Base-by-base conservation (phyloP, 306 rosid genomes). In the Sophora flavescens region DNA sequence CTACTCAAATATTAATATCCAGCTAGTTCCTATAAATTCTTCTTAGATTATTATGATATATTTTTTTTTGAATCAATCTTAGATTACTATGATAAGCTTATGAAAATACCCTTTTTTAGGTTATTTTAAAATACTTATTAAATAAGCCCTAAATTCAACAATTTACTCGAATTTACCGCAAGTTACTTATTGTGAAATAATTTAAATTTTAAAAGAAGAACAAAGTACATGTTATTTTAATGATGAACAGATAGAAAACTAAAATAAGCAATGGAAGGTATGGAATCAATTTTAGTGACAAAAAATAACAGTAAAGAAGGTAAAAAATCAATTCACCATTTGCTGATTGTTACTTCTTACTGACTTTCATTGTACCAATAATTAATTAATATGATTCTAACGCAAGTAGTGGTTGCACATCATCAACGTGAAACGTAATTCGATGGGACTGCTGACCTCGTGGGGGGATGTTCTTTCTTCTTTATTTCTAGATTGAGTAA, bases 251-350 rank as follows among this genome's bases (percentile, higher is more conserved):
- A 35, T 67, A 70, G 10, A 59, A 32, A 61, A 77, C 44, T 14
- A 73, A 67, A 64, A 13, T 45, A 62, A 62, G 32, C 11, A 75
- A 70, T 28, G 82, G 75, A 71, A 70, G 89, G 86, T 79, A 35
- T 54, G 76, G 68, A 72, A 74, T 82, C 83, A 64, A 64, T 80
- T 45, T 72, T 47, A 64, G 16, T 9, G 60, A 32, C 8, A 32
- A 53, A 71, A 32, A 1, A 45, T 1, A 58, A 1, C 2, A 53
- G 59, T 12, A 8, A 8, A 42, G 70, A 69, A 68, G 89, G 85
- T 78, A 63, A 68, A 76, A 72, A 58, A 79, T 81, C 80, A 72
- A 80, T 82, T 86, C 71, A 67, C n/a, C 9, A 84, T 70, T 80
- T 70, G 81, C 81, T 79, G 75, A 54, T 64, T 3, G 26, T 79